These are phyloP conservation scores for Fraxinus cuspidata DNA, from an alignment of 257 asterid species.

Conservation along the genomic window DNA sequence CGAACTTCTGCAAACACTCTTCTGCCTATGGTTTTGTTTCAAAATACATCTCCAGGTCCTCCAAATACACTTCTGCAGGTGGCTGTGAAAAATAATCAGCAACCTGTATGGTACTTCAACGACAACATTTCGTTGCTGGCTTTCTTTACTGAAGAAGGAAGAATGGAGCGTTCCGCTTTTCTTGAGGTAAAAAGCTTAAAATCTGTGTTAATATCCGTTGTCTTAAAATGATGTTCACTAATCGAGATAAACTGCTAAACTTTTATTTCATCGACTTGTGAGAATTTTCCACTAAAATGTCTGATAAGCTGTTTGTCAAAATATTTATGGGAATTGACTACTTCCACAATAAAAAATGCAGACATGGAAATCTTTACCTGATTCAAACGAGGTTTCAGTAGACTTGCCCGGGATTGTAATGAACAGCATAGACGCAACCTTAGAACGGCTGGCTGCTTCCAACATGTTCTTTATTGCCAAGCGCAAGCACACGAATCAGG, in stretches of 20 bases:
- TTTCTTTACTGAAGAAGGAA: conserved; percentile 85
- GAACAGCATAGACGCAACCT: conserved; percentile 64
- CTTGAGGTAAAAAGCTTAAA: conserved; percentile 62
- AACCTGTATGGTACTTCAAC: conserved; percentile 92
- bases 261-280: background rate
- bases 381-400: conserved; percentile 78
- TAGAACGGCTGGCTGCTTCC: conserved; percentile 70
- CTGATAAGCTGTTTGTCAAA: background rate
- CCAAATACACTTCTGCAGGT: conserved; percentile 84
- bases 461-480: conserved; percentile 93
- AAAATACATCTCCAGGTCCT: conserved; percentile 81
- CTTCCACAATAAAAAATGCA: conserved; percentile 31
- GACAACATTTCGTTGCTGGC: conserved; percentile 66
- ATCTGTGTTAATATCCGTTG: too few relatives aligned
- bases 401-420: conserved; percentile 79
- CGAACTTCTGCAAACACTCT: conserved; percentile 80
- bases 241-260: background rate
- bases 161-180: conserved; percentile 88
- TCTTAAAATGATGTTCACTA: too few relatives aligned
- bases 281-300: background rate
- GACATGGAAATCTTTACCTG: conserved; percentile 99
- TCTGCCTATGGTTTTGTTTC: conserved; percentile 89
- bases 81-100: conserved; percentile 97
- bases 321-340: conserved; percentile 20
- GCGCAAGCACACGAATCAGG: conserved; percentile 88